These are phyloP conservation scores for Clarireedia homoeocarpa DNA, from an alignment of 2,329 filamentous ascomycete species.

Conservation along the genomic window DNA sequence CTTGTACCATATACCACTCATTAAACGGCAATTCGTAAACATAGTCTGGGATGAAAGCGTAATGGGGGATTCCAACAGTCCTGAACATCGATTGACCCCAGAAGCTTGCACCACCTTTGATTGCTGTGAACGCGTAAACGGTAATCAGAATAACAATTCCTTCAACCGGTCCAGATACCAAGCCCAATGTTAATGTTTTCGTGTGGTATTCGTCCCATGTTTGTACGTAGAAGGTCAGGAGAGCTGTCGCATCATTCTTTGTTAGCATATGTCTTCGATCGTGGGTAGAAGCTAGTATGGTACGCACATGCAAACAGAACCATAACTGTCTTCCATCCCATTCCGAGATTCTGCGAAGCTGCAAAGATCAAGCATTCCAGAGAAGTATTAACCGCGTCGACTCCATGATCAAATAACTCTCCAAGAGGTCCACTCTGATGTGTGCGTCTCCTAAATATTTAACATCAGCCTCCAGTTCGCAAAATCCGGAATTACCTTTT, in stretches of 20 bases:
- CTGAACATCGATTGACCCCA: conserved; percentile 85
- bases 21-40: conserved; percentile 80
- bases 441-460: conserved; percentile 61
- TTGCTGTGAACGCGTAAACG: conserved; percentile 78
- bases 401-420: conserved; percentile 95
- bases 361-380: conserved; percentile 90
- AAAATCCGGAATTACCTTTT: too few relatives aligned
- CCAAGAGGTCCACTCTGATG: conserved; percentile 87
- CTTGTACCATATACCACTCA: conserved; percentile 88
- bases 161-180: conserved; percentile 92
- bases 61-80: conserved; percentile 58
- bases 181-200: conserved; percentile 83
- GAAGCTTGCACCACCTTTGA: conserved; percentile 81
- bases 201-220: conserved; percentile 99
- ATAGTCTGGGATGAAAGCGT: conserved; percentile 55
- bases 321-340: conserved; percentile 81
- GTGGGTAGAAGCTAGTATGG: neutral
- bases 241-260: conserved; percentile 40
- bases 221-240: conserved; percentile 96
- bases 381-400: conserved; percentile 94
- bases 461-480: conserved; percentile 7
- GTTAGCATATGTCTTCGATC: conserved; percentile 9
- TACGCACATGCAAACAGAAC: conserved; percentile 71
- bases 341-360: conserved; percentile 84
- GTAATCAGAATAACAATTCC: conserved; percentile 77